Conservation (phyloP, 2,329 filamentous ascomycete species). For the Alternaria sp. region DNA sequence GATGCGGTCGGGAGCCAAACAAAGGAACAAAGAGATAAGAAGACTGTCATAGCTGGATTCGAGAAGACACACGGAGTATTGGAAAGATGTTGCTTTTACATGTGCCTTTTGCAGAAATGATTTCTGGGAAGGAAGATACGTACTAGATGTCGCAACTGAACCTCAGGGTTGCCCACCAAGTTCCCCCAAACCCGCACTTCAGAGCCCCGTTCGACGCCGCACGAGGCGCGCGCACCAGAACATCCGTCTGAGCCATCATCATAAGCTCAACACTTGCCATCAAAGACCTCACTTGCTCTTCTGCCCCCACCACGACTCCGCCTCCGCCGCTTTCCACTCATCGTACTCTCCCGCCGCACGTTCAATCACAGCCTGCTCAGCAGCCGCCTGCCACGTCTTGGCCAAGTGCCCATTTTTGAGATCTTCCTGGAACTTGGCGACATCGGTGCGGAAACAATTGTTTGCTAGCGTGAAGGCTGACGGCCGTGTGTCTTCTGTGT, state of each 20-base stretch:
- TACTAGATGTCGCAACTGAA: not conserved
- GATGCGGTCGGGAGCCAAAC: not conserved
- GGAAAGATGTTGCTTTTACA: not conserved
- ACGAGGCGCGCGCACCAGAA: not conserved
- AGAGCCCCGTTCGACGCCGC: too few species aligned
- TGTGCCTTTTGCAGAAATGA: not conserved
- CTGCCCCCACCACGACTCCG: slow-evolving; percentile 65
- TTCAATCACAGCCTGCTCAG: slow-evolving; percentile 59
- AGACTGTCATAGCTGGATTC: not conserved
- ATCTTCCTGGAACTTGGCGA: slow-evolving; percentile 63
- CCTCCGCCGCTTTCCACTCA: slow-evolving; percentile 60
- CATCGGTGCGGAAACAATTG: slow-evolving; percentile 58
- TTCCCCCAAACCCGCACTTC: not conserved
- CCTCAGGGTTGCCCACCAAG: not conserved
- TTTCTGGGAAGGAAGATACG: not conserved
- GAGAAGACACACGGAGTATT: not conserved
- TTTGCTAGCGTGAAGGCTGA: slow-evolving; percentile 38
- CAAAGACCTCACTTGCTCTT: slow-evolving; percentile 49
- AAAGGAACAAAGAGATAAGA: not conserved
- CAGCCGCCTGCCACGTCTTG: slow-evolving; percentile 63
- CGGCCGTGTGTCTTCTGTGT: slow-evolving; percentile 25
- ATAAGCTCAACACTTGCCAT: not conserved
- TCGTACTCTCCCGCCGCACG: slow-evolving; percentile 63
- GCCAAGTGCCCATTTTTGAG: slow-evolving; percentile 62
- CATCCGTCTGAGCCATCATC: not conserved